phyloP scores from a whole-genome alignment of 352 stramenopile genomes.

The Phytophthora melonis region DNA sequence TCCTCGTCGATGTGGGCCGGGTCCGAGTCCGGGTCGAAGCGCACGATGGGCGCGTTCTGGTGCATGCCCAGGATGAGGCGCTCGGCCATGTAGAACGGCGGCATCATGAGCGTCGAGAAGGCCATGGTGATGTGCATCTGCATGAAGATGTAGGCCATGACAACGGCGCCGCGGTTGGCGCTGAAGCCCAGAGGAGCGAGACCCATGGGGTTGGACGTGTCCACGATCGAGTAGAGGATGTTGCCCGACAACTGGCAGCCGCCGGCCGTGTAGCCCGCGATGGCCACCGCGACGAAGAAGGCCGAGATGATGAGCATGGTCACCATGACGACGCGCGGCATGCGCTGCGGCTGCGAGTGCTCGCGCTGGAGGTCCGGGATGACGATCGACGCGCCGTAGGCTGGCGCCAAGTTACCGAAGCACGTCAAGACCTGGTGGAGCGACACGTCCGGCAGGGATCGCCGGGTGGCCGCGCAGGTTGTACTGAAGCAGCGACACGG shows the following conservation, averaged over 20 bases:
- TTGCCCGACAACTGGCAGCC: slow-evolving; percentile 35
- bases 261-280: slow-evolving; percentile 26
- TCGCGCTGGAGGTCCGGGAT: slow-evolving; percentile 29
- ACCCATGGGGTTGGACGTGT: slow-evolving; percentile 24
- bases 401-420: slow-evolving; percentile 33
- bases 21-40: slow-evolving; percentile 29
- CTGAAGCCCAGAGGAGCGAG: slow-evolving; percentile 27
- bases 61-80: slow-evolving; percentile 38
- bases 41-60: slow-evolving; percentile 25
- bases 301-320: slow-evolving; percentile 27
- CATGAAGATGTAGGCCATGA: slow-evolving; percentile 37
- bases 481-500: slow-evolving; percentile 26
- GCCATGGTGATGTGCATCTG: slow-evolving; percentile 37
- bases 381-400: slow-evolving; percentile 30
- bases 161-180: slow-evolving; percentile 28
- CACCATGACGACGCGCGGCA: slow-evolving; percentile 29
- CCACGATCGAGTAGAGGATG: slow-evolving; percentile 34
- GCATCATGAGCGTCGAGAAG: slow-evolving; percentile 30
- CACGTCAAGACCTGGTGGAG: slow-evolving; percentile 28
- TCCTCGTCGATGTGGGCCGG: slow-evolving; percentile 21
- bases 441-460: slow-evolving; percentile 21
- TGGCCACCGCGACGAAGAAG: slow-evolving; percentile 28
- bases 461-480: slow-evolving; percentile 30
- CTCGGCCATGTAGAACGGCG: slow-evolving; percentile 38
- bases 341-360: slow-evolving; percentile 1